A percentile compares a stretch with the other conserved stretches of the same genome.
phyloP scores from a whole-genome alignment of 2,329 filamentous ascomycete species.

The Fusarium oxysporum region DNA sequence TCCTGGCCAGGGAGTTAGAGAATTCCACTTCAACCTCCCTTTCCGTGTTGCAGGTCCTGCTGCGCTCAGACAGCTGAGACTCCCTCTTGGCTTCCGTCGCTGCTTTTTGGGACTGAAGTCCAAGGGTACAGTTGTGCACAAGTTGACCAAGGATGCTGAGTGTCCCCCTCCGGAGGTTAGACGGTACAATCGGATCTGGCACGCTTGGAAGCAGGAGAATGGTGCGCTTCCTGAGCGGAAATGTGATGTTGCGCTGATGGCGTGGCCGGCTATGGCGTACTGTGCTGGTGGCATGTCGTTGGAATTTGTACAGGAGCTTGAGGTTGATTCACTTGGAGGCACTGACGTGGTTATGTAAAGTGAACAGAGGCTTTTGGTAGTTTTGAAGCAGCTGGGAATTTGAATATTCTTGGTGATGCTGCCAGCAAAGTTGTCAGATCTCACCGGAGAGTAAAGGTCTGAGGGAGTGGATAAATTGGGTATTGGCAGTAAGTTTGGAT shows the following conservation, averaged over 20 bases:
- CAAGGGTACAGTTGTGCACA: neutral
- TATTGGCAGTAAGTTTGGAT: neutral
- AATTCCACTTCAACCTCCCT: neutral
- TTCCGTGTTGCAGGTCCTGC: neutral
- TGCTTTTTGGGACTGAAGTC: neutral
- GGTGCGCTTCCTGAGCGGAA: neutral
- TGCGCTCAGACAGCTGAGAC: rapidly evolving
- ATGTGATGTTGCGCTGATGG: neutral
- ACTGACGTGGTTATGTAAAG: rapidly evolving
- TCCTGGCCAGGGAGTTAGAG: neutral
- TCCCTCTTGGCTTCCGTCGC: neutral
- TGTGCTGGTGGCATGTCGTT: neutral
- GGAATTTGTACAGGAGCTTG: neutral
- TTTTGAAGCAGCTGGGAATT: neutral
- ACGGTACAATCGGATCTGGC: neutral
- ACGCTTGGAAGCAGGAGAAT: neutral
- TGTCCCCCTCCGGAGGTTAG: neutral
- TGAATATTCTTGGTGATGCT: neutral
- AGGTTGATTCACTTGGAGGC: neutral
- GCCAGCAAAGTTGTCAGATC: neutral
- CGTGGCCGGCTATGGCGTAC: neutral
- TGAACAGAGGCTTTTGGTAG: rapidly evolving
- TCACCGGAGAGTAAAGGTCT: neutral
- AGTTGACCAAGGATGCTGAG: neutral
- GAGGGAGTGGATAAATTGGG: neutral